Percentiles rank a stretch among this genome's conserved stretches.
Conservation (phyloP, 495 filamentous ascomycete species). For the Hamigera avellanea region DNA sequence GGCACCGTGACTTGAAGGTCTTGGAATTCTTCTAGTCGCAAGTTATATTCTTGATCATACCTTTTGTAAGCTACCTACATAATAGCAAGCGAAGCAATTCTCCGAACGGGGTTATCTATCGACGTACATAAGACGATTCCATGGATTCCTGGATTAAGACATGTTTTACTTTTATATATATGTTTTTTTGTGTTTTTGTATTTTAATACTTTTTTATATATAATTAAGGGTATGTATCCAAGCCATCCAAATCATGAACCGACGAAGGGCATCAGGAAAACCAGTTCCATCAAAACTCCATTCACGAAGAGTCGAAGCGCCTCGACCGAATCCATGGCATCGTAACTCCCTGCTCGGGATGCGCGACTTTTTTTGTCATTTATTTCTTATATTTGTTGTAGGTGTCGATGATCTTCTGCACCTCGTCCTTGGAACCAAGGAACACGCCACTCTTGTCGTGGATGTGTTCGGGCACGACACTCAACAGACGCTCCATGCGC, state of each 20-base stretch:
- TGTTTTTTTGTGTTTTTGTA: not conserved
- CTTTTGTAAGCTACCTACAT: too few species aligned
- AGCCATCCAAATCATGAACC: not conserved
- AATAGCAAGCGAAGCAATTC: too few species aligned
- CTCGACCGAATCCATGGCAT: not conserved
- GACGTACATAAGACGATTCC: too few species aligned
- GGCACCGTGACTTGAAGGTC: too few species aligned
- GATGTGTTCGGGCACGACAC: conserved; percentile 83
- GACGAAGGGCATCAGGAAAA: too few species aligned
- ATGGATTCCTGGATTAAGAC: not conserved
- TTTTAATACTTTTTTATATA: conserved; percentile 3
- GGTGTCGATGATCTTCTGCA: conserved; percentile 80
- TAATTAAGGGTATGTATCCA: not conserved
- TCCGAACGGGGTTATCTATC: too few species aligned
- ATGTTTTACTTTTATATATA: not conserved
- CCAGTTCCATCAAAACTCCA: conserved; percentile 3
- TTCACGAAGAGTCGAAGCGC: not conserved
- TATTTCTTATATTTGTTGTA: conserved; percentile 36
- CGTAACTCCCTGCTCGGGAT: too few species aligned
- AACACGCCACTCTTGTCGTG: conserved; percentile 95
- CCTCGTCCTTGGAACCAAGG: conserved; percentile 86
- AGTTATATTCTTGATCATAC: too few species aligned
- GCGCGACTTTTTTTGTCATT: too few species aligned
- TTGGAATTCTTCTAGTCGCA: too few species aligned
- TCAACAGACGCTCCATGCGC: conserved; percentile 78